phyloP scores from a whole-genome alignment of 257 asterid species.

The Nicotiana noctiflora region DNA sequence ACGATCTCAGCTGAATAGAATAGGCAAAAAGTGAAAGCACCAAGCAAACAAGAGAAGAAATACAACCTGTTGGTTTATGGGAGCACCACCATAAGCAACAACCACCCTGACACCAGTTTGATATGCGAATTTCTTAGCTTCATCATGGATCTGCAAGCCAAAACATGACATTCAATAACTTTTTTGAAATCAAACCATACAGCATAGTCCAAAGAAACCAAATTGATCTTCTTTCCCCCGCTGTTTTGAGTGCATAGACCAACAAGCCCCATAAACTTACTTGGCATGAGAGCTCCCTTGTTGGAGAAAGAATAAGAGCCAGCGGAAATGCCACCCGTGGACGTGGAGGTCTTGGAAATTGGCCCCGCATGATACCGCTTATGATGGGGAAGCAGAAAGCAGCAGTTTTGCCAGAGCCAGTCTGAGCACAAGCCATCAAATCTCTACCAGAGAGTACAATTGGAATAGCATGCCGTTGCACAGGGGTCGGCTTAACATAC shows the following conservation, averaged over 20 bases:
- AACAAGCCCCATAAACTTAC: conserved; percentile 29
- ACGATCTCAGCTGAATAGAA: neutral
- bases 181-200: neutral
- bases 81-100: conserved; percentile 82
- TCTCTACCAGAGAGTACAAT: conserved; percentile 35
- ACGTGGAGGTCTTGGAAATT: conserved; percentile 19
- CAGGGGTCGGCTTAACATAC: conserved; percentile 50
- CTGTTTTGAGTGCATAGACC: neutral
- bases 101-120: conserved; percentile 84
- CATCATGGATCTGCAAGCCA: conserved; percentile 58
- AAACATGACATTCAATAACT: neutral
- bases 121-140: conserved; percentile 70
- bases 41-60: neutral
- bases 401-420: conserved; percentile 53
- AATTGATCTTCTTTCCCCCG: neutral
- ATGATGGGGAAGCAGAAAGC: conserved; percentile 49
- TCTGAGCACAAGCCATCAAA: conserved; percentile 29
- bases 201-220: neutral
- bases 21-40: neutral
- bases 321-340: conserved; percentile 53
- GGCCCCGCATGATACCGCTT: conserved; percentile 43
- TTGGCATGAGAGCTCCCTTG: conserved; percentile 72
- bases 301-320: conserved; percentile 72
- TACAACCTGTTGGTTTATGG: conserved; percentile 54
- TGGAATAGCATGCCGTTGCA: conserved; percentile 39